Conservation (phyloP, 495 filamentous ascomycete genomes). For the Penicillium mononematosum region DNA sequence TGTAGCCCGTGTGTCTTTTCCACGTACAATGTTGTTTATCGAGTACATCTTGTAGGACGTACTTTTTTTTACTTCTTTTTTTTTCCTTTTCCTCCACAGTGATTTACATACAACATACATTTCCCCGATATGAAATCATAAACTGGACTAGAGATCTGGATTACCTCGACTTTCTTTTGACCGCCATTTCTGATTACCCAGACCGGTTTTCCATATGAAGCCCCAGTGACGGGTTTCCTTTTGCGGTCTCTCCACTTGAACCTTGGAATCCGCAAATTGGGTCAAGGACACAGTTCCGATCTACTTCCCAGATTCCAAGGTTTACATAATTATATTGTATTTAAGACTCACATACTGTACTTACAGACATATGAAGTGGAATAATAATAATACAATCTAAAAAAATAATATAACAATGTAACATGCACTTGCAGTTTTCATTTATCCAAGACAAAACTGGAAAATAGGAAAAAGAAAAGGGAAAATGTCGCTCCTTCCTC, state of each 20-base stretch:
- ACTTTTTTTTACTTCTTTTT: no score
- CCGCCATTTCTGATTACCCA: not conserved
- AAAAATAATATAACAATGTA: no score
- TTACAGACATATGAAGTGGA: no score
- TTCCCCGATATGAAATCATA: constrained; percentile 2
- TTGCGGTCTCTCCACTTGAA: constrained; percentile 3
- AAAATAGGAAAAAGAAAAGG: not conserved
- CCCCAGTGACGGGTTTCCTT: constrained; percentile 5
- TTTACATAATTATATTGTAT: no score
- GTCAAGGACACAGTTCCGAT: not conserved
- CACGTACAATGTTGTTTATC: no score
- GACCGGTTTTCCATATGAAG: constrained; percentile 3
- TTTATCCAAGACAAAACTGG: not conserved
- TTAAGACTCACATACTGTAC: no score
- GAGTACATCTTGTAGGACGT: no score
- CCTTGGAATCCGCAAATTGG: not conserved
- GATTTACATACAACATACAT: not conserved
- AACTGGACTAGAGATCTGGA: not conserved
- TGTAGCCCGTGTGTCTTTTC: not conserved
- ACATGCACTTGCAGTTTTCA: not conserved
- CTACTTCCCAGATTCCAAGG: not conserved
- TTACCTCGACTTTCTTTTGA: not conserved
- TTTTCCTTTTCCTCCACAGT: no score
- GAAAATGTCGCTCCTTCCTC: not conserved
- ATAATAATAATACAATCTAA: no score